phyloP scores from a whole-genome alignment of 768 basidiomycete genomes.

The Asterophora parasitica region DNA sequence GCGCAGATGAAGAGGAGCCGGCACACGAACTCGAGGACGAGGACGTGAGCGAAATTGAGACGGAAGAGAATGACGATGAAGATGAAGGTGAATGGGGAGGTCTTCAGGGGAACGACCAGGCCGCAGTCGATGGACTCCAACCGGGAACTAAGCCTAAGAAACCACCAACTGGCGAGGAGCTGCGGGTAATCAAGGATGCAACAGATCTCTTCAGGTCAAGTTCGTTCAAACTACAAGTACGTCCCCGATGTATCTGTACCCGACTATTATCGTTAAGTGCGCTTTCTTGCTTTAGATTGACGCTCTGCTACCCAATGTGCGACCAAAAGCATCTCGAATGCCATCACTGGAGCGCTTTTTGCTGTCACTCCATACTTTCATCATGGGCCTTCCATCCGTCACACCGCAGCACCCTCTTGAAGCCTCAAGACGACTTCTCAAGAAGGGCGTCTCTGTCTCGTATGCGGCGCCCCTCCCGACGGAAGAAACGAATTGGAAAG shows the following conservation, averaged over 20 bases:
- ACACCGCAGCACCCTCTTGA: constrained; percentile 60
- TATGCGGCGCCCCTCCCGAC: constrained; percentile 67
- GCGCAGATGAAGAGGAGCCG: constrained; percentile 11
- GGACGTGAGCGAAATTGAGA: constrained; percentile 7
- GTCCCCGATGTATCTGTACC: constrained; percentile 6
- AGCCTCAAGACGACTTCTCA: constrained; percentile 51
- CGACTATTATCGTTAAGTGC: background rate
- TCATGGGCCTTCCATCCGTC: constrained; percentile 55
- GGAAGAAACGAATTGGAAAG: constrained; percentile 84
- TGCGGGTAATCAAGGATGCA: constrained; percentile 69
- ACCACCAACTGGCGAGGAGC: constrained; percentile 66
- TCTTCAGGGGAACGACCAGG: constrained; percentile 10
- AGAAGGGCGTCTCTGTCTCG: constrained; percentile 57
- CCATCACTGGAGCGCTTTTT: constrained; percentile 67
- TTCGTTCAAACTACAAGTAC: constrained; percentile 81
- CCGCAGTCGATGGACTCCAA: constrained; percentile 7
- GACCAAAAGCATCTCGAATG: constrained; percentile 54
- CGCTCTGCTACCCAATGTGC: constrained; percentile 70
- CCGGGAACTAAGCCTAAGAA: constrained; percentile 34
- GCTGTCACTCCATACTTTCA: constrained; percentile 57
- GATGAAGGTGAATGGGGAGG: constrained; percentile 27
- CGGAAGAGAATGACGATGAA: constrained; percentile 9
- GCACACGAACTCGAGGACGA: constrained; percentile 3
- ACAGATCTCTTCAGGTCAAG: constrained; percentile 70
- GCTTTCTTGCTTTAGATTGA: constrained; percentile 53